Evolutionary conservation across 371 early-diverging fungal genomes (phyloP), one percentile per base, ranked within the genome.

Genomic region (Catenaria anguillulae): DNA sequence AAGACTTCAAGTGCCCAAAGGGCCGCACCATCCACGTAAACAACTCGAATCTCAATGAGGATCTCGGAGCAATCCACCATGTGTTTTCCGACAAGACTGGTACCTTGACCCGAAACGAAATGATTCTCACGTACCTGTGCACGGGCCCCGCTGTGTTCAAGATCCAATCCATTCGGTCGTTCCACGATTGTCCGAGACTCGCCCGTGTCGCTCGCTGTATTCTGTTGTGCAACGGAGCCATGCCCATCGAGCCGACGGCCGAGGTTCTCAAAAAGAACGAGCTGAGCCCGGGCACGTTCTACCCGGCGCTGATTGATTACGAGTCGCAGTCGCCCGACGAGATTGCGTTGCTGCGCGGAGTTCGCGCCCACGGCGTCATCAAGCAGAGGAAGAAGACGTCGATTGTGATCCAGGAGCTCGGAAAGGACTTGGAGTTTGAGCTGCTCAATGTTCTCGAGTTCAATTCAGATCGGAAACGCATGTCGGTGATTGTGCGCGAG

Each of bases 61-160:
- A 86, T 68, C 67, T 84, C 8, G 84, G 81, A 26, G 66, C 71
- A 33, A 71, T 75, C 63, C 68, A 76, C 56, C 82, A 78, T 66
- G 69, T 87, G 24, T 75, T 87, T 56, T 72, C 77, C 23, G 87
- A 87, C 67, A 87, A 87, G 50, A 87, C 87, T 33, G 87, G 87
- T 10, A 87, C 87, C 10, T 62, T 87, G 35, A 87, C 87, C n/a
- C 72, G 75, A 55, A 87, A 87, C 67, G 67, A 75, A 29, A 87
- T 87, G 87, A 72, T 50, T 31, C 13, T 75, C 50, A 56, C 66
- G 0, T 56, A 68, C 40, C 72, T 72, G 73, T 75, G 65, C 52
- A 50, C 29, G 8, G 52, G 52, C 33, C 8, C 8, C 10, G 29
- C 6, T 4, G 31, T 50, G 6, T 19, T 15, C 52, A 13, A 23